Conservation (phyloP, 129 eudicot species). For the Centrapalus pauciflorus region DNA sequence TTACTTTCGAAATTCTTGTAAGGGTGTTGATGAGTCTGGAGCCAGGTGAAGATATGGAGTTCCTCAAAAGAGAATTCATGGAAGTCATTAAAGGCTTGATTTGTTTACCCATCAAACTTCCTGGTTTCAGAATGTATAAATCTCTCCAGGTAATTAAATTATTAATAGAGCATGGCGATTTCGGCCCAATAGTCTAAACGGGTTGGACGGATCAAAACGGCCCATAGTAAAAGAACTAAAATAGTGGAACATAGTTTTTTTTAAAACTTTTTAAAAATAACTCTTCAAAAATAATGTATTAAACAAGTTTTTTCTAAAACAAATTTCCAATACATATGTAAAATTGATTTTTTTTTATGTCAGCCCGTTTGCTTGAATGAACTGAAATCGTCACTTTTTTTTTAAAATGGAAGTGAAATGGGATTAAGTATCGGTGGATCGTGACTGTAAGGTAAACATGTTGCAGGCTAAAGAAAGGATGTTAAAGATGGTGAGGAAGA, state of each 20-base stretch:
- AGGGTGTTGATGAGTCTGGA: conserved; percentile 67
- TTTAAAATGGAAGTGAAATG: neutral
- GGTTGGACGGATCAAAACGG: no score
- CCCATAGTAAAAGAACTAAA: no score
- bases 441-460: neutral
- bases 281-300: no score
- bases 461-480: conserved; percentile 76
- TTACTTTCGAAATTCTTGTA: conserved; percentile 75
- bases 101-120: conserved; percentile 80
- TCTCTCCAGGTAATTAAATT: conserved; percentile 68
- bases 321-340: no score
- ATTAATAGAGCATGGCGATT: no score
- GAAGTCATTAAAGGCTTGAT: conserved; percentile 90
- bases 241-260: no score
- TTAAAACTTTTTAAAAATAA: no score
- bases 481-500: conserved; percentile 49
- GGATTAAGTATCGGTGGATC: neutral
- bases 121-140: conserved; percentile 79
- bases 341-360: no score
- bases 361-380: no score
- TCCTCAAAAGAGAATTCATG: conserved; percentile 65
- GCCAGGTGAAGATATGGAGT: conserved; percentile 79
- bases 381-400: no score
- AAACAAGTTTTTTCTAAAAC: no score
- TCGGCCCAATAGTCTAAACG: no score